phyloP scores from a whole-genome alignment of 805 yeast species.

The Cyberlindnera meyerae region DNA sequence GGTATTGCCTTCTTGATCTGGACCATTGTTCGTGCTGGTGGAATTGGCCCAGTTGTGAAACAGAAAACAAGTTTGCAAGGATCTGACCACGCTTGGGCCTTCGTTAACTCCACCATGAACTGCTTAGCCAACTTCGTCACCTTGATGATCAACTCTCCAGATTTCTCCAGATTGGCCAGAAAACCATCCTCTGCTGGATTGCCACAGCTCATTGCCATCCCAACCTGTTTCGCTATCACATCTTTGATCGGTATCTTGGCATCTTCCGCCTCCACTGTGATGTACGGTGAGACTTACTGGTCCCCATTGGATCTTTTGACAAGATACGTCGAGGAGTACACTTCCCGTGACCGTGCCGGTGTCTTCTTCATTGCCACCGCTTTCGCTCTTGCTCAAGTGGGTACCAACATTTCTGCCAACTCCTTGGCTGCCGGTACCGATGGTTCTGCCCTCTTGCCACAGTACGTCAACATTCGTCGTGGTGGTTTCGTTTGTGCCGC shows the following conservation, averaged over 20 bases:
- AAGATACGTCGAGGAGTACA: slow-evolving; percentile 50
- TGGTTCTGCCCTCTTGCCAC: slow-evolving; percentile 61
- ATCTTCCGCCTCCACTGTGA: slow-evolving; percentile 66
- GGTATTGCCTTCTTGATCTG: slow-evolving; percentile 80
- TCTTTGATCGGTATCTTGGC: slow-evolving; percentile 83
- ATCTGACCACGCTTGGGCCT: slow-evolving; percentile 74
- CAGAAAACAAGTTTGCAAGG: slow-evolving; percentile 51
- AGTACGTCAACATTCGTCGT: slow-evolving; percentile 66
- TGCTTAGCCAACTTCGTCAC: slow-evolving; percentile 84
- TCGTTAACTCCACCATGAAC: slow-evolving; percentile 74
- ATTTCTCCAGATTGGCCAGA: slow-evolving; percentile 78
- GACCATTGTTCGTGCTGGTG: slow-evolving; percentile 77
- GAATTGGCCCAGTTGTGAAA: slow-evolving; percentile 68
- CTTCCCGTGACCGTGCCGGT: slow-evolving; percentile 69
- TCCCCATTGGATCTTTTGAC: slow-evolving; percentile 67
- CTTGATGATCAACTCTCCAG: slow-evolving; percentile 82
- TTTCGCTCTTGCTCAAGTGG: slow-evolving; percentile 72
- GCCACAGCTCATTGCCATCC: slow-evolving; percentile 64
- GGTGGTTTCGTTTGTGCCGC: slow-evolving; percentile 77
- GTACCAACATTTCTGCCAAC: slow-evolving; percentile 72
- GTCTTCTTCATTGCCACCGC: slow-evolving; percentile 70
- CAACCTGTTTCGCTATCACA: slow-evolving; percentile 73
- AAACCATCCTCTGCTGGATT: slow-evolving; percentile 44
- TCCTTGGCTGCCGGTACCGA: slow-evolving; percentile 74
- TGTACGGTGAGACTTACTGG: slow-evolving; percentile 76